phyloP scores from a whole-genome alignment of 306 rosid species.

The Dryas octopetala region DNA sequence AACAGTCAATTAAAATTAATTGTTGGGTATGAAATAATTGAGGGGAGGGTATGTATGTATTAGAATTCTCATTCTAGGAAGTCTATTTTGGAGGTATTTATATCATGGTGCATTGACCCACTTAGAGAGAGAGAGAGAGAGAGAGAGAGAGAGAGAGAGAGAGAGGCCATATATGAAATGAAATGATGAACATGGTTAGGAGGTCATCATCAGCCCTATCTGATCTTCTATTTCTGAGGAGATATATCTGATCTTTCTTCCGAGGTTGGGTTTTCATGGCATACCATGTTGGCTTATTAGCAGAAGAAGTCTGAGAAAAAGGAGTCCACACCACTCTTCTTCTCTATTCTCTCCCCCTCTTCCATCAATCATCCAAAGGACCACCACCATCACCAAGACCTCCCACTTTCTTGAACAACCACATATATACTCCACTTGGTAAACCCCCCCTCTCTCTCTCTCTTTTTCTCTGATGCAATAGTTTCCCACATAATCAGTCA shows the following conservation, averaged over 20 bases:
- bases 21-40: slow-evolving; percentile 59
- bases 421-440: slow-evolving; percentile 16
- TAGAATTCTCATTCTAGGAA: slow-evolving; percentile 37
- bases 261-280: slow-evolving; percentile 54
- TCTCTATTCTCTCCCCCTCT: slow-evolving; percentile 9
- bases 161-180: slow-evolving; percentile 27
- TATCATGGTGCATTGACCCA: slow-evolving; percentile 78
- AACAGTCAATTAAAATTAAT: slow-evolving; percentile 8
- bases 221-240: slow-evolving; percentile 66
- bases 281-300: slow-evolving; percentile 45
- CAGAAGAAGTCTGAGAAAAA: slow-evolving; percentile 41
- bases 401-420: slow-evolving; percentile 12
- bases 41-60: slow-evolving; percentile 25
- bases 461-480: neutral
- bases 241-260: slow-evolving; percentile 52
- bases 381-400: slow-evolving; percentile 22
- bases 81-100: slow-evolving; percentile 71
- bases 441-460: slow-evolving; percentile 13
- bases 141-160: slow-evolving; percentile 27
- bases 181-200: slow-evolving; percentile 51
- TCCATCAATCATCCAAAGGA: neutral
- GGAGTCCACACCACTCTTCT: slow-evolving; percentile 16
- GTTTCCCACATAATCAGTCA: neutral
- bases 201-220: slow-evolving; percentile 68
- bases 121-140: slow-evolving; percentile 22